A percentile compares a stretch with the other conserved stretches of the same genome.
Conservation (phyloP, 1,284 basidiomycete species). For the Abortiporus biennis region DNA sequence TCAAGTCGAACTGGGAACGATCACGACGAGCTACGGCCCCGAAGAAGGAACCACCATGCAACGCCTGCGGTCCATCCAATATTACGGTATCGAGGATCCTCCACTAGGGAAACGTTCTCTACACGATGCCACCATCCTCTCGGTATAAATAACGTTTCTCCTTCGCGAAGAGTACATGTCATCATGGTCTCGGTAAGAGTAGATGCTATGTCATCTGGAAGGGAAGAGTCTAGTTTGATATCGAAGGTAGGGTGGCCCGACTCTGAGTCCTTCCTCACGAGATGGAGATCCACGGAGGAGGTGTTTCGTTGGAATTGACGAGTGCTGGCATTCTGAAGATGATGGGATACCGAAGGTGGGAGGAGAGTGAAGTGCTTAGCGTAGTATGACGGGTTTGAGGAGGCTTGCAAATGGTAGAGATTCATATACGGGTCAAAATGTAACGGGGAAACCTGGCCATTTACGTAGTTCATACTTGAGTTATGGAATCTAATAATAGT, state of each 20-base stretch:
- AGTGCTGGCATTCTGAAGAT: constrained; percentile 4
- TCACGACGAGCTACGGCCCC: too few relatives aligned
- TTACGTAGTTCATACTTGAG: background rate
- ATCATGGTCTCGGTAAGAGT: constrained; percentile 11
- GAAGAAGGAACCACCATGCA: constrained; percentile 22
- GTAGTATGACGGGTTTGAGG: constrained; percentile 13
- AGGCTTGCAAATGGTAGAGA: constrained; percentile 20
- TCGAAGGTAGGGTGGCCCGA: background rate
- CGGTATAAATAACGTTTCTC: constrained; percentile 21
- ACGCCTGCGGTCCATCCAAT: constrained; percentile 21
- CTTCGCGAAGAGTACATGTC: constrained; percentile 18
- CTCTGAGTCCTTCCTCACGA: background rate
- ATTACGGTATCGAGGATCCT: background rate
- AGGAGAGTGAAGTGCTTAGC: constrained; percentile 20
- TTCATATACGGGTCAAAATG: constrained; percentile 23
- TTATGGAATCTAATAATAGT: background rate
- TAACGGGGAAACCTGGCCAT: constrained; percentile 17
- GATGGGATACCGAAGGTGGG: constrained; percentile 14
- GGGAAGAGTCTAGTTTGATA: background rate
- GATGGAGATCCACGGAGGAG: background rate
- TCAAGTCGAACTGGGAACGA: too few relatives aligned
- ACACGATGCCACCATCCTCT: constrained; percentile 24
- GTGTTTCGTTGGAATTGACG: background rate
- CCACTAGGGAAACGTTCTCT: constrained; percentile 17
- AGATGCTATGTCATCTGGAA: constrained; percentile 2